These are phyloP conservation scores for Miamiensis avidus DNA, from an alignment of 169 alveolate genomes.

Conservation along the genomic window DNA sequence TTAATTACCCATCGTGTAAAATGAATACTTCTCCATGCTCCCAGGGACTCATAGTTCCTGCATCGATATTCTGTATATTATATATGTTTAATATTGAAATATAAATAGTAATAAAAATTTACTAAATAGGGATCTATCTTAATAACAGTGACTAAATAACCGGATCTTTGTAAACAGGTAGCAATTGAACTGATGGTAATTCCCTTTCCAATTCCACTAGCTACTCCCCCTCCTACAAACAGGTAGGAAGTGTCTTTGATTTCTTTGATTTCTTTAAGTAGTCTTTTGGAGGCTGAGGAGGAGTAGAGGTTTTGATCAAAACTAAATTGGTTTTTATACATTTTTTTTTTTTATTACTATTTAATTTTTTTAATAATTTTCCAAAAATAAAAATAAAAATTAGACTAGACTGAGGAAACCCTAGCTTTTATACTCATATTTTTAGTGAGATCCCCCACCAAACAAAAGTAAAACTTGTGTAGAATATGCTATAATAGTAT, in stretches of 20 bases:
- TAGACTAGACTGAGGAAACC: no score
- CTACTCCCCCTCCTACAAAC: conserved; percentile 95
- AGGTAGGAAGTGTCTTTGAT: conserved; percentile 78
- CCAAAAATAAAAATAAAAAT: no score
- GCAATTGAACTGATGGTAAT: conserved; percentile 94
- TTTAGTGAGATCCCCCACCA: no score
- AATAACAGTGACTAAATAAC: conserved; percentile 91
- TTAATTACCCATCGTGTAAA: conserved; percentile 28
- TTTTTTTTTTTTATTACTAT: no score
- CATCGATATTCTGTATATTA: conserved; percentile 77
- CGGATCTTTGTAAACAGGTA: conserved; percentile 87
- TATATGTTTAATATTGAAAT: not conserved
- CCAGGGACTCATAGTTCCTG: conserved; percentile 97
- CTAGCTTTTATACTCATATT: no score
- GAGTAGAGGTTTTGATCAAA: no score
- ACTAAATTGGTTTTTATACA: no score
- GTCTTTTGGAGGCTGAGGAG: no score
- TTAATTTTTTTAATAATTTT: no score
- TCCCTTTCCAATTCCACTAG: conserved; percentile 97
- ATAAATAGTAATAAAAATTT: not conserved
- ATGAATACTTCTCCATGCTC: conserved; percentile 96
- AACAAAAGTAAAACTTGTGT: no score
- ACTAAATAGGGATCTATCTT: conserved; percentile 97
- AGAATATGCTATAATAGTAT: no score
- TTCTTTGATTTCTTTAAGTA: no score